Base-by-base conservation (phyloP, 805 yeast genomes). In the Monosporozyma aquatica region DNA sequence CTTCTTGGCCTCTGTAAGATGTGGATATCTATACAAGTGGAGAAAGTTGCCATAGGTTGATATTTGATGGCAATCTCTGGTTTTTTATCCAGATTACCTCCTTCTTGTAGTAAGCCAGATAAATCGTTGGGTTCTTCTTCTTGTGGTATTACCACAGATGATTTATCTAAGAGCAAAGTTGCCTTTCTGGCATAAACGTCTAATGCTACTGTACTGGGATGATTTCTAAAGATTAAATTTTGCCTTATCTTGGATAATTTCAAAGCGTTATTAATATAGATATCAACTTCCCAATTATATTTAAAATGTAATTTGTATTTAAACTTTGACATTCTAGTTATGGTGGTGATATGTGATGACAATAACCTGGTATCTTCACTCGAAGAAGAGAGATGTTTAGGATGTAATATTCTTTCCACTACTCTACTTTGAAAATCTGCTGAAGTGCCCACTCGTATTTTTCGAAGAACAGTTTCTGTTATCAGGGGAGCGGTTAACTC, bases 1-100 rank as follows among this genome's bases (percentile, higher is more conserved):
- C 64, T 52, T 47, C 51, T 56, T 21, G 66, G 66, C 22, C 66
- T 47, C 30, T 51, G 53, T 9, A 60, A 44, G 8, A 61, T 55
- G 40, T 60, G 61, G 3, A 59, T 46, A 30, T 54, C 58, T 6
- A 61, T 44, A 34, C 59, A 56, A 4, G 52, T 53, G 0, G 58
- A 59, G 7, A 58, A 44, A 20, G 49, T 58, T 13, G 46, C 25
- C 26, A 55, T 44, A 2, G 58, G 55, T 20, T 33, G 45, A 40
- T 60, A 59, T 15, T 40, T 48, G 30, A 51, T 51, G 1, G 38
- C 40, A 11, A 60, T 41, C 8, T 43, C 46, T 1, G 64, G 63
- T 37, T 61, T 45, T 43, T 11, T 37, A 44, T 22, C 22, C 15
- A 4, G 5, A 24, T 18, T 6, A 21, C 13, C 36, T 14, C 14